phyloP scores from a whole-genome alignment of 176 grass and related monocot genomes.

The Oryza officinalis region DNA sequence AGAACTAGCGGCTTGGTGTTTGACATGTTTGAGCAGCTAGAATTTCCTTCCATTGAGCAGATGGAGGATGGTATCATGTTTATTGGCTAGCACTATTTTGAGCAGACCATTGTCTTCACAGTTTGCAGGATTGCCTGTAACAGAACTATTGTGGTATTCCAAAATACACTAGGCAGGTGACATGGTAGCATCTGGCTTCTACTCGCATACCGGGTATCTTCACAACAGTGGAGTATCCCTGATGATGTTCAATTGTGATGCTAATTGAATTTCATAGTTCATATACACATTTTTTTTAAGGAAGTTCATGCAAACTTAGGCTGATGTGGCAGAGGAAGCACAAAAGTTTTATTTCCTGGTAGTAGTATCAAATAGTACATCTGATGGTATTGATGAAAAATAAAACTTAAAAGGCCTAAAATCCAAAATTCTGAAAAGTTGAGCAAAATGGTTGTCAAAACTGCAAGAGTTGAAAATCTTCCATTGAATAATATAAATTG shows the following conservation, averaged over 20 bases:
- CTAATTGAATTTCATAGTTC: neutral
- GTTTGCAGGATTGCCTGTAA: conserved; percentile 9
- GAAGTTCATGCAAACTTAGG: too few relatives aligned
- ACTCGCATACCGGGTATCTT: neutral
- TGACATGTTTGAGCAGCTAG: too few relatives aligned
- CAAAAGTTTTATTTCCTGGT: too few relatives aligned
- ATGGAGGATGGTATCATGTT: neutral
- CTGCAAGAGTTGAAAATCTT: too few relatives aligned
- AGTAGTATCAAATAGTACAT: too few relatives aligned
- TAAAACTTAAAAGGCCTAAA: too few relatives aligned
- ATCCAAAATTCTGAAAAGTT: too few relatives aligned
- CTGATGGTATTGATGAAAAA: too few relatives aligned
- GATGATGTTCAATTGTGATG: conserved; percentile 1
- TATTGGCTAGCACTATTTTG: neutral
- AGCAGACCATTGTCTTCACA: neutral
- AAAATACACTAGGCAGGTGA: neutral
- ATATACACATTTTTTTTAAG: neutral
- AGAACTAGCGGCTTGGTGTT: neutral
- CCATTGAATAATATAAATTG: too few relatives aligned
- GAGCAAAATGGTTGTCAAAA: too few relatives aligned
- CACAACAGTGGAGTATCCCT: neutral
- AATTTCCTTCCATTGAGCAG: conserved; percentile 1
- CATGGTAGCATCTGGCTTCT: neutral
- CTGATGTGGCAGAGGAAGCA: too few relatives aligned
- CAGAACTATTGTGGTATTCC: neutral